Conservation (phyloP, 2,329 filamentous ascomycete species). For the Tolypocladium endophyticum region DNA sequence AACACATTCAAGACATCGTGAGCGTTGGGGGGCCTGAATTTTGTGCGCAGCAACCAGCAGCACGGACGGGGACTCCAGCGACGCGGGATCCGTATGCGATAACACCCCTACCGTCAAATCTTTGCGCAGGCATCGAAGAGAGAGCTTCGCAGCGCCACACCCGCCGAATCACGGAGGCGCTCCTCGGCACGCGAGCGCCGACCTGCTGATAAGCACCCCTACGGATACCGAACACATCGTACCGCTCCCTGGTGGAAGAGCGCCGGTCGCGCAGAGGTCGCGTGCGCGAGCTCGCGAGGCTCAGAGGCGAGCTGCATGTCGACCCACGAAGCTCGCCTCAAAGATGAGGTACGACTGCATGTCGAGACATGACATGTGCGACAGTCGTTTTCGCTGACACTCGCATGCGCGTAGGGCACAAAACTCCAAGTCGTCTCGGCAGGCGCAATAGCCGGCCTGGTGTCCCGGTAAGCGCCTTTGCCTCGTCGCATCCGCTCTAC, state of each 20-base stretch:
- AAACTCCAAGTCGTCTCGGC: slow-evolving; percentile 45
- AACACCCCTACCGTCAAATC: not conserved
- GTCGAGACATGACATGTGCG: not conserved
- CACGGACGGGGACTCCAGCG: not conserved
- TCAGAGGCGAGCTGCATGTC: slow-evolving; percentile 20
- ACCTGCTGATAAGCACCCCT: not conserved
- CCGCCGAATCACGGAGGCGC: not conserved
- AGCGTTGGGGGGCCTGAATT: not conserved
- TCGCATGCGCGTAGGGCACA: slow-evolving; percentile 32
- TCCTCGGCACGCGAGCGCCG: not conserved
- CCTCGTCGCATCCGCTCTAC: not conserved
- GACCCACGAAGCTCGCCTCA: slow-evolving; percentile 32
- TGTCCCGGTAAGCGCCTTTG: slow-evolving; percentile 60
- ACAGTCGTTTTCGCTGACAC: not conserved
- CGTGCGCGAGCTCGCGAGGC: slow-evolving; percentile 1
- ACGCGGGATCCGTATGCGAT: not conserved
- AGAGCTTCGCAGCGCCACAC: not conserved
- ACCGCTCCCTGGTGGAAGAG: not conserved
- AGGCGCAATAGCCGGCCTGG: slow-evolving; percentile 62
- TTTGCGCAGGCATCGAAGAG: not conserved
- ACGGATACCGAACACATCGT: not conserved
- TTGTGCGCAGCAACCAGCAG: not conserved
- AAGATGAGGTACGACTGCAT: slow-evolving; percentile 43
- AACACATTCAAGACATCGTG: not conserved
- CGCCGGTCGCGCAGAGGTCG: not conserved